These are phyloP conservation scores for Pholiota microspora DNA, from an alignment of 768 basidiomycete species.

Conservation along the genomic window DNA sequence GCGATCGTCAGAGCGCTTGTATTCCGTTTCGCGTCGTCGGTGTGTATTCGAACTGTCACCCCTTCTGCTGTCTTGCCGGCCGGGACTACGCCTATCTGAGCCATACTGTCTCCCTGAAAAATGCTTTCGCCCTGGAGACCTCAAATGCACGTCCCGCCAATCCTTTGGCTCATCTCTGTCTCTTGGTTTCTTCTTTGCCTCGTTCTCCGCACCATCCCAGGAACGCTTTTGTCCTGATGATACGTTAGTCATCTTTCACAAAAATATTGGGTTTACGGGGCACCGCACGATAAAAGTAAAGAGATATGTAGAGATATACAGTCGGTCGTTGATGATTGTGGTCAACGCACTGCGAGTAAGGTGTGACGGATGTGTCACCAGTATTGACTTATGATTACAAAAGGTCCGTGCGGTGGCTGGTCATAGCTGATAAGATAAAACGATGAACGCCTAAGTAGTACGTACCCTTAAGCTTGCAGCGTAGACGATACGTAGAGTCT, in stretches of 20 bases:
- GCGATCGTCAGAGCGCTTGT: constrained; percentile 13
- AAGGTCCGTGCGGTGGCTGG: constrained; percentile 15
- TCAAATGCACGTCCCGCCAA: constrained; percentile 71
- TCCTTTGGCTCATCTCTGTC: constrained; percentile 57
- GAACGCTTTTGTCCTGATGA: constrained; percentile 83
- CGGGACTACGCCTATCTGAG: constrained; percentile 19
- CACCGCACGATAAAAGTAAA: constrained; percentile 71
- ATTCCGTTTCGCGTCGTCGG: constrained; percentile 17
- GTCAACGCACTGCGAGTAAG: neutral
- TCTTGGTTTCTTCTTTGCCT: constrained; percentile 53
- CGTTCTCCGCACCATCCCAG: constrained; percentile 56
- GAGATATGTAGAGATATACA: constrained; percentile 13
- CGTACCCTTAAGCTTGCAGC: no score
- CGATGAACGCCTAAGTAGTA: neutral
- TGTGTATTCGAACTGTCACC: constrained; percentile 11
- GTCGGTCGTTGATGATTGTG: neutral
- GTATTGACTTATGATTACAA: constrained; percentile 6
- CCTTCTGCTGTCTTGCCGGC: constrained; percentile 15
- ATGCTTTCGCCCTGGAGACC: constrained; percentile 29
- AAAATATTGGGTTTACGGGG: constrained; percentile 59
- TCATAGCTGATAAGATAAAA: neutral
- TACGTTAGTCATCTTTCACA: constrained; percentile 72
- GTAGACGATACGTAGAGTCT: no score
- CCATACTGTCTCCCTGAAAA: constrained; percentile 31
- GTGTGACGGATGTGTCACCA: neutral